Percentiles rank a stretch among this genome's conserved stretches.
Conservation (phyloP, 2,329 filamentous ascomycete species). For the Epichloe sibirici region DNA sequence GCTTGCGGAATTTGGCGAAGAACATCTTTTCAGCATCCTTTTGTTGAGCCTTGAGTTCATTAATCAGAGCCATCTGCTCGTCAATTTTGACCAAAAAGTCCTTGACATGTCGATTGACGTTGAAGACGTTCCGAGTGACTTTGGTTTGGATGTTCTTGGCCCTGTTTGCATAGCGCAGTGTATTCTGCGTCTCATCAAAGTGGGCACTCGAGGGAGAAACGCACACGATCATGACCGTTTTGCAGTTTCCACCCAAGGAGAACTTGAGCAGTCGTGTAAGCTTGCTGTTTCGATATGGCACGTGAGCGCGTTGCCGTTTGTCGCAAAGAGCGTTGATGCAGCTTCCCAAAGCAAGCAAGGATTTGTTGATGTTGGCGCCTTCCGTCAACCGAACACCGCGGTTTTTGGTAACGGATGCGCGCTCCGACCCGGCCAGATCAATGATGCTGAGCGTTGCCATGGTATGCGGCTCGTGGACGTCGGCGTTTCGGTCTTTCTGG, state of each 20-base stretch:
- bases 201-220: constrained; percentile 93
- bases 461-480: constrained; percentile 86
- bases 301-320: constrained; percentile 78
- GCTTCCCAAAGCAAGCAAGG: constrained; percentile 81
- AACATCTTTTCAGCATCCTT: constrained; percentile 75
- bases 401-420: constrained; percentile 94
- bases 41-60: constrained; percentile 85
- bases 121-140: constrained; percentile 97
- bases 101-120: constrained; percentile 97
- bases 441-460: constrained; percentile 99
- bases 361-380: constrained; percentile 99
- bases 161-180: constrained; percentile 88
- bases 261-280: constrained; percentile 93
- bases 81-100: constrained; percentile 99
- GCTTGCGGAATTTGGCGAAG: constrained; percentile 83
- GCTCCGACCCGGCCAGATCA: constrained; percentile 89
- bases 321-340: constrained; percentile 99
- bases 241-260: constrained; percentile 93
- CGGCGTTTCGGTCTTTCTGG: constrained; percentile 85
- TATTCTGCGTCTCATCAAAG: constrained; percentile 98
- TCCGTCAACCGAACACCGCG: constrained; percentile 81
- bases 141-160: constrained; percentile 99
- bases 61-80: constrained; percentile 94
- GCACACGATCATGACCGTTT: constrained; percentile 99
- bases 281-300: constrained; percentile 96